Conservation (phyloP, 345 rosid genomes). For the Anacardium occidentale region DNA sequence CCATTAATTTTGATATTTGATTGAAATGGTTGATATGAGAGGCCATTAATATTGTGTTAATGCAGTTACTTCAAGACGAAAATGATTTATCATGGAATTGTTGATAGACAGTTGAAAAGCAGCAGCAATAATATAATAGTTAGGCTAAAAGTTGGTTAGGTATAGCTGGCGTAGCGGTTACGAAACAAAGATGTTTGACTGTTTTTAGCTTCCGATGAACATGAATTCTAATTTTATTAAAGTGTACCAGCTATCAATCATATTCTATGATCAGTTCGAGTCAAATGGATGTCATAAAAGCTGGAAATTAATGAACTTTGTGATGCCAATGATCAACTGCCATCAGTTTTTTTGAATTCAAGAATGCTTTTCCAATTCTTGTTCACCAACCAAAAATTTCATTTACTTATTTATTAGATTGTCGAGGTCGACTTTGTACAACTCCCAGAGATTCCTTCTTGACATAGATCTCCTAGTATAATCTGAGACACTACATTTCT, state of each 20-base stretch:
- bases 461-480: neutral
- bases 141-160: neutral
- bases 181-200: neutral
- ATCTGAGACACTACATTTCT: neutral
- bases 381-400: too few relatives aligned
- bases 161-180: neutral
- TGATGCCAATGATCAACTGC: too few relatives aligned
- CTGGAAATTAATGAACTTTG: neutral
- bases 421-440: neutral
- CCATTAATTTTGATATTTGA: too few relatives aligned
- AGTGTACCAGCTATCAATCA: neutral
- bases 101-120: too few relatives aligned
- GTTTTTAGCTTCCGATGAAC: neutral
- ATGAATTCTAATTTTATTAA: too few relatives aligned
- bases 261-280: neutral
- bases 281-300: neutral
- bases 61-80: too few relatives aligned
- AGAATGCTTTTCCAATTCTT: too few relatives aligned
- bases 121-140: too few relatives aligned
- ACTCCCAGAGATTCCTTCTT: neutral
- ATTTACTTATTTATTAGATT: too few relatives aligned
- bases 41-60: too few relatives aligned
- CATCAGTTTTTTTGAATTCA: too few relatives aligned
- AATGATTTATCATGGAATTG: neutral
- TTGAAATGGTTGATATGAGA: too few relatives aligned